Percentiles rank a stretch among this genome's conserved stretches.
phyloP scores from a whole-genome alignment of 306 rosid genomes.

The Cucumis melo region DNA sequence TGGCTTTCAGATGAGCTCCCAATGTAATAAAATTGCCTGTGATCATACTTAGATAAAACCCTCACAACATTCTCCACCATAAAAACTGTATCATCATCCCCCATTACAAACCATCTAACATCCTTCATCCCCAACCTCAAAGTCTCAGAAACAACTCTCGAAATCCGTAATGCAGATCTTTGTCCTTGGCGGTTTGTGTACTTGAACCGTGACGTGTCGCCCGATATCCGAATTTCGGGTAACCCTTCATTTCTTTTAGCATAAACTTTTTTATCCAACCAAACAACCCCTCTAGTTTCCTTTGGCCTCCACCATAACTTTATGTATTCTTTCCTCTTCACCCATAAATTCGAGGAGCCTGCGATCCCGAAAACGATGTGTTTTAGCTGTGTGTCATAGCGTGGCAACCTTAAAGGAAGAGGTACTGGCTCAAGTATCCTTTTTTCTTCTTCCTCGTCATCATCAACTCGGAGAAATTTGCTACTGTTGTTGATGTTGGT shows the following conservation, averaged over 20 bases:
- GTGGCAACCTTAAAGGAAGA: conserved; percentile 10
- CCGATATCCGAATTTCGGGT: conserved; percentile 60
- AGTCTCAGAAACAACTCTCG: conserved; percentile 73
- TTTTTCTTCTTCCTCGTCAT: background rate
- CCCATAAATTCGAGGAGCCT: conserved; percentile 63
- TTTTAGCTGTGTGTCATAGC: conserved; percentile 35
- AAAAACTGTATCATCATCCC: conserved; percentile 84
- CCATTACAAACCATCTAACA: conserved; percentile 91
- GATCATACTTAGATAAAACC: conserved; percentile 54
- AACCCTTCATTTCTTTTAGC: conserved; percentile 24
- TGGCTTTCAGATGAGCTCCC: conserved; percentile 90
- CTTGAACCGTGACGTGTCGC: conserved; percentile 35
- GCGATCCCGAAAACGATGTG: conserved; percentile 84
- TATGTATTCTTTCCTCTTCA: conserved; percentile 58
- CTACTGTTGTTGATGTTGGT: background rate
- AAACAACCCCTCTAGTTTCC: conserved; percentile 69
- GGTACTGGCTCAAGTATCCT: background rate
- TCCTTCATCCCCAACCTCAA: conserved; percentile 71
- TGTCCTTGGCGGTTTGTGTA: conserved; percentile 59
- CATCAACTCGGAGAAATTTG: background rate
- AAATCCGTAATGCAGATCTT: conserved; percentile 77
- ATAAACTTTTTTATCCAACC: conserved; percentile 48
- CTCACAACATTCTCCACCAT: conserved; percentile 64
- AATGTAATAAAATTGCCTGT: conserved; percentile 57
- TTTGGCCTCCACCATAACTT: conserved; percentile 83